Base-by-base conservation (phyloP, 441 rosid genomes). In the Isatis lusitanica region DNA sequence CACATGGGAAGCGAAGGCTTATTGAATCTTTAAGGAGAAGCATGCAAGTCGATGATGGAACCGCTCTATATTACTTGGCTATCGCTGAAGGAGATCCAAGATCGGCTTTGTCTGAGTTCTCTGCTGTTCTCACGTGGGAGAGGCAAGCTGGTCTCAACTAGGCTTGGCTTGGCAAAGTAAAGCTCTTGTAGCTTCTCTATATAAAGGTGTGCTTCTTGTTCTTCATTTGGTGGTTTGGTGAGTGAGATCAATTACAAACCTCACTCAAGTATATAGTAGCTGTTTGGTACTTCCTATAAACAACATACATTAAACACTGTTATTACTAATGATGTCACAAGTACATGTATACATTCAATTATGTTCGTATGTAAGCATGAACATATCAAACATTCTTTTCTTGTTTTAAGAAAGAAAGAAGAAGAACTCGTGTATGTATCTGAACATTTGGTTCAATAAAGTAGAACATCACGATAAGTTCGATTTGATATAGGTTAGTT, bases 11-110 rank as follows among this genome's bases (percentile, higher is more conserved):
- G 80, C 83, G 81, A 81, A 86, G 84, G 73, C 71, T 94, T 6
- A 74, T 91, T 0, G 86, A 90, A 18, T 91, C 95, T 9, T 60
- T 94, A 38, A 87, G 75, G 81, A 85, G 96, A 85, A 88, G 96
- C 85, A 91, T 90, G 98, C 93, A 82, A 46, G 94, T 87, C 6
- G 95, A 94, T 71, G 97, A 91, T 74, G 95, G 84, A 64, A 94
- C 96, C 38, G 96, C 95, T 52, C 83, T 75, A 53, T 94, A 94
- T 82, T 94, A 94, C 71, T 74, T 87, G 77, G 86, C 96, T 52
- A 77, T 94, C 6, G 86, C 98, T 28, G 81, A 87, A 63, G 97
- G 95, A 4, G 85, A 91, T 50, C 98, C 88, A 0, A 87, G 95
- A 10, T 89, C 90, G 55, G 97, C 98, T 1, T 81, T 94, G 70